Conservation (phyloP, 2,329 filamentous ascomycete species). For the Fusarium guadeloupense region DNA sequence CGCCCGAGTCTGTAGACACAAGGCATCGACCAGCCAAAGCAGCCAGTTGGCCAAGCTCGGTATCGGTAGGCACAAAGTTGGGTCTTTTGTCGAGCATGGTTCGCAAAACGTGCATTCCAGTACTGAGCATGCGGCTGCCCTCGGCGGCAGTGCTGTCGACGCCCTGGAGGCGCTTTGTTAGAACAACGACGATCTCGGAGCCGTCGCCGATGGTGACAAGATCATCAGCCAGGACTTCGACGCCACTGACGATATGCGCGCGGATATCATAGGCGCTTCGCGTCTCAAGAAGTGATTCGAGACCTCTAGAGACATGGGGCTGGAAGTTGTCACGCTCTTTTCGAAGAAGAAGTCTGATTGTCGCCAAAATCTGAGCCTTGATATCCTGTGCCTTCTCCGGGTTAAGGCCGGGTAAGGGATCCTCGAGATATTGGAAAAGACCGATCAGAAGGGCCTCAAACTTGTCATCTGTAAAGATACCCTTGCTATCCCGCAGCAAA, state of each 20-base stretch:
- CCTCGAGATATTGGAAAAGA: constrained; percentile 77
- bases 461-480: constrained; percentile 71
- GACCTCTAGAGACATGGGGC: constrained; percentile 72
- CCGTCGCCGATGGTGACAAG: constrained; percentile 73
- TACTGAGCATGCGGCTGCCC: constrained; percentile 64
- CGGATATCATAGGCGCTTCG: constrained; percentile 73
- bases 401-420: constrained; percentile 62
- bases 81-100: constrained; percentile 63
- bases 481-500: constrained; percentile 72
- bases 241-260: constrained; percentile 76
- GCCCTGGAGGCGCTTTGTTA: constrained; percentile 58
- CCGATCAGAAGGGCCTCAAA: constrained; percentile 74
- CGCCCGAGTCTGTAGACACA: constrained; percentile 68
- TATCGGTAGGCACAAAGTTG: constrained; percentile 60
- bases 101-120: constrained; percentile 71
- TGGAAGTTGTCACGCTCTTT: constrained; percentile 72
- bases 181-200: constrained; percentile 65
- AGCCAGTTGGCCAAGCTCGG: constrained; percentile 62
- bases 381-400: constrained; percentile 75
- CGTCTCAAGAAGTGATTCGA: constrained; percentile 73
- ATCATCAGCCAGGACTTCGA: constrained; percentile 78
- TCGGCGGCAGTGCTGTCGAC: constrained; percentile 54
- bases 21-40: constrained; percentile 65
- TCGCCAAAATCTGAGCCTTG: constrained; percentile 77
- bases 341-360: constrained; percentile 76